Percentiles rank a stretch among this genome's conserved stretches.
Conservation (phyloP, 106 monocot species). For the Dendrobium chrysotoxum region DNA sequence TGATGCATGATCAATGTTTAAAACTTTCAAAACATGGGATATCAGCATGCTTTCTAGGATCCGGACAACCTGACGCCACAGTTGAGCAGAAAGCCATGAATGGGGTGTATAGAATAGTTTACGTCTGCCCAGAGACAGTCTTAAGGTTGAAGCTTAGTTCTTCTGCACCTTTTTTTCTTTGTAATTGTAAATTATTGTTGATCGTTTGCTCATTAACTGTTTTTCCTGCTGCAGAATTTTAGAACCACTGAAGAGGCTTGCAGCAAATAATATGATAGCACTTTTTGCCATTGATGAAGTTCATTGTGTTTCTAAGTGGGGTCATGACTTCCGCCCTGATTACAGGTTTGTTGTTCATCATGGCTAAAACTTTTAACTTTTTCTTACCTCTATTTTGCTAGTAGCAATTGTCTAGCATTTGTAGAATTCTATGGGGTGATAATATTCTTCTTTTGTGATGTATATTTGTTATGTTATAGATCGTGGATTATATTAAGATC, state of each 20-base stretch:
- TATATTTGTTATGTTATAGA: background rate
- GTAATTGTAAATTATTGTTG: background rate
- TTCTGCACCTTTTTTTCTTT: background rate
- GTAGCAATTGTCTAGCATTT: background rate
- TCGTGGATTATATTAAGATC: background rate
- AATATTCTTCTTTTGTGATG: background rate
- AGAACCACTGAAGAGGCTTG: conserved; percentile 77
- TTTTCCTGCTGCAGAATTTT: conserved; percentile 53
- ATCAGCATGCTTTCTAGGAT: conserved; percentile 96
- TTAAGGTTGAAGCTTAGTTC: conserved; percentile 40
- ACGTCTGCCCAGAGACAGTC: conserved; percentile 93
- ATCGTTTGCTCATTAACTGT: background rate
- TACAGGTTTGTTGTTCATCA: conserved; percentile 56
- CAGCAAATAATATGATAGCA: conserved; percentile 78
- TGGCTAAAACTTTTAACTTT: conserved; percentile 1
- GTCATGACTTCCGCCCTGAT: conserved; percentile 98
- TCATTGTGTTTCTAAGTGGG: conserved; percentile 98
- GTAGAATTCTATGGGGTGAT: background rate
- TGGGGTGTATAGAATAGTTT: conserved; percentile 80
- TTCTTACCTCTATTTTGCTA: background rate
- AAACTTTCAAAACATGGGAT: conserved; percentile 79
- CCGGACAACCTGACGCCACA: conserved; percentile 85
- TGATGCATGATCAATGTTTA: conserved; percentile 98
- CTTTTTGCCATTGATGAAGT: conserved; percentile 98
- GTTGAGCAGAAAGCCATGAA: conserved; percentile 81